phyloP scores from a whole-genome alignment of 768 basidiomycete genomes.

The Boletellus ananiceps region DNA sequence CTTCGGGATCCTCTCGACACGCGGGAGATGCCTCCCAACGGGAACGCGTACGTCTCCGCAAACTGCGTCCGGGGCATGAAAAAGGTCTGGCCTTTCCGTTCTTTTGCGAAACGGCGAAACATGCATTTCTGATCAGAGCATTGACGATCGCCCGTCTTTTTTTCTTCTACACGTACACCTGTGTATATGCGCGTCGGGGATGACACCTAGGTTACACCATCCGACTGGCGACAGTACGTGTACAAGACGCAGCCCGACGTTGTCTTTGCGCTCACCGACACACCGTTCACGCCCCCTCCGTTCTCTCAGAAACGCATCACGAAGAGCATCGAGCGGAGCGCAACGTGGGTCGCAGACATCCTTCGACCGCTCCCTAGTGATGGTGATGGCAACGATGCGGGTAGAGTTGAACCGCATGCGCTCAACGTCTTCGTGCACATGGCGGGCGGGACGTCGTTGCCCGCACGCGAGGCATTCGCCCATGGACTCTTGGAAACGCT shows the following conservation, averaged over 20 bases:
- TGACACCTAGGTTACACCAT: constrained; percentile 44
- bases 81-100: constrained; percentile 42
- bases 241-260: constrained; percentile 60
- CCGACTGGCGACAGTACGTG: constrained; percentile 53
- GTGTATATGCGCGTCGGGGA: not conserved
- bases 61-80: constrained; percentile 64
- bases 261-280: constrained; percentile 67
- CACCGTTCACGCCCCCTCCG: constrained; percentile 57
- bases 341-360: constrained; percentile 57
- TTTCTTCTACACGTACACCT: not conserved
- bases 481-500: constrained; percentile 52
- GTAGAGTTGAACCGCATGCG: constrained; percentile 9
- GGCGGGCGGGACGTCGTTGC: constrained; percentile 51
- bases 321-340: constrained; percentile 69
- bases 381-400: not conserved
- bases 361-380: constrained; percentile 33
- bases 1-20: constrained; percentile 62
- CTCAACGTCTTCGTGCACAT: constrained; percentile 65
- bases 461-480: constrained; percentile 64
- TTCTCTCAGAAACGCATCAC: constrained; percentile 75
- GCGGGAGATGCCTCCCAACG: constrained; percentile 70
- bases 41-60: constrained; percentile 51
- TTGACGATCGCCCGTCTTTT: not conserved
- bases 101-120: not conserved
- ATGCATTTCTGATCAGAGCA: not conserved